Evolutionary conservation across 805 yeast species (phyloP).

Genomic region (Wickerhamomyces queroliae): DNA sequence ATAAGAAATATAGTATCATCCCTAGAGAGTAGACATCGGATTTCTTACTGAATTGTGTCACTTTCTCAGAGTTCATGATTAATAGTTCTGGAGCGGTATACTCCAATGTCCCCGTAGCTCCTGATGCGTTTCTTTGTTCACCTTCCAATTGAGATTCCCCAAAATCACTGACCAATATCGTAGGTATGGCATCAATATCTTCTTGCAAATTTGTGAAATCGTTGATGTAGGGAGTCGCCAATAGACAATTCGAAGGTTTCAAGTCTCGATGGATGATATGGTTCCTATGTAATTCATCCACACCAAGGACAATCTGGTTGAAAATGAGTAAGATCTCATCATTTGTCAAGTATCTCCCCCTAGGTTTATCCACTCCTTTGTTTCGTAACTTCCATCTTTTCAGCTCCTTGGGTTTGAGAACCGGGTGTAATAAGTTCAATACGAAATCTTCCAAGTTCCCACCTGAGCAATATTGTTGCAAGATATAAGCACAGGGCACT

Average conservation of each 20-base stretch:
- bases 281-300: slow-evolving; percentile 61
- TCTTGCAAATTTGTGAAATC: slow-evolving; percentile 9
- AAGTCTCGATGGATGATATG: slow-evolving; percentile 85
- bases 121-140: slow-evolving; percentile 58
- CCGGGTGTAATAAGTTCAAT: slow-evolving; percentile 28
- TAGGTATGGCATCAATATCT: slow-evolving; percentile 39
- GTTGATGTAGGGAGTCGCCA: slow-evolving; percentile 26
- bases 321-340: slow-evolving; percentile 66
- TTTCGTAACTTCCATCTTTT: slow-evolving; percentile 30
- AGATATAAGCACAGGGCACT: slow-evolving; percentile 69
- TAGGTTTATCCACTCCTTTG: slow-evolving; percentile 9
- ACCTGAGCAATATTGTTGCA: slow-evolving; percentile 86
- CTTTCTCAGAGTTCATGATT: slow-evolving; percentile 23
- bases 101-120: slow-evolving; percentile 84
- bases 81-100: slow-evolving; percentile 74
- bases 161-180: slow-evolving; percentile 78
- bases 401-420: slow-evolving; percentile 28
- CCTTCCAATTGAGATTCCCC: slow-evolving; percentile 85
- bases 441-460: slow-evolving; percentile 77
- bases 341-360: slow-evolving; percentile 36
- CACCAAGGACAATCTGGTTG: slow-evolving; percentile 63
- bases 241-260: slow-evolving; percentile 82
- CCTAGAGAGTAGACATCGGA: slow-evolving; percentile 85
- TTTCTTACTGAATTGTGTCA: slow-evolving; percentile 57
- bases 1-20: slow-evolving; percentile 68